These are phyloP conservation scores for Medicago ruthenica DNA, from an alignment of 306 rosid genomes.

Conservation along the genomic window DNA sequence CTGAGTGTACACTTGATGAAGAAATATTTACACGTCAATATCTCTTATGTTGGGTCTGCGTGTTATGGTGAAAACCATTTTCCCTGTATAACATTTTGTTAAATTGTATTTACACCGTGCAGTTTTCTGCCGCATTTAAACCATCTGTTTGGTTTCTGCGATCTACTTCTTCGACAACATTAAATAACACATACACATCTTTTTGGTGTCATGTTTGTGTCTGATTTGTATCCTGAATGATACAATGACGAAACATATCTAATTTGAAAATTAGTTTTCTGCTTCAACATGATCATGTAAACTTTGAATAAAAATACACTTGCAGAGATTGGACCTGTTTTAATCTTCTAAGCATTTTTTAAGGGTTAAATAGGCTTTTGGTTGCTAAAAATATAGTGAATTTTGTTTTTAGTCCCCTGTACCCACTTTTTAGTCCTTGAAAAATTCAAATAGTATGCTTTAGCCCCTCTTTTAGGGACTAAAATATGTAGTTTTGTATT, in stretches of 20 bases:
- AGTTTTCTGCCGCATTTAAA: constrained; percentile 12
- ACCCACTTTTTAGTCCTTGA: no score
- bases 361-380: no score
- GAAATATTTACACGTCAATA: constrained; percentile 3
- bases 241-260: not conserved
- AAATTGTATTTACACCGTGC: not conserved
- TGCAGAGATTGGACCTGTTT: not conserved
- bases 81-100: constrained; percentile 17
- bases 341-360: not conserved
- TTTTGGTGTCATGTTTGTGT: constrained; percentile 15
- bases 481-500: no score
- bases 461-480: no score
- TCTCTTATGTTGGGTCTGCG: not conserved
- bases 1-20: constrained; percentile 22
- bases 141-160: constrained; percentile 17
- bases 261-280: not conserved
- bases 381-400: no score
- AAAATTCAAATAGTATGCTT: no score
- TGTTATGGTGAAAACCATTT: constrained; percentile 15
- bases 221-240: not conserved
- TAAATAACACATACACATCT: not conserved
- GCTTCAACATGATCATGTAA: not conserved
- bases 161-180: constrained; percentile 3
- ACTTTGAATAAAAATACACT: not conserved
- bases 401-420: no score